Percentiles rank a stretch among this genome's conserved stretches.
Conservation (phyloP, 768 basidiomycete genomes). For the Boletus rufocinnamomeus region DNA sequence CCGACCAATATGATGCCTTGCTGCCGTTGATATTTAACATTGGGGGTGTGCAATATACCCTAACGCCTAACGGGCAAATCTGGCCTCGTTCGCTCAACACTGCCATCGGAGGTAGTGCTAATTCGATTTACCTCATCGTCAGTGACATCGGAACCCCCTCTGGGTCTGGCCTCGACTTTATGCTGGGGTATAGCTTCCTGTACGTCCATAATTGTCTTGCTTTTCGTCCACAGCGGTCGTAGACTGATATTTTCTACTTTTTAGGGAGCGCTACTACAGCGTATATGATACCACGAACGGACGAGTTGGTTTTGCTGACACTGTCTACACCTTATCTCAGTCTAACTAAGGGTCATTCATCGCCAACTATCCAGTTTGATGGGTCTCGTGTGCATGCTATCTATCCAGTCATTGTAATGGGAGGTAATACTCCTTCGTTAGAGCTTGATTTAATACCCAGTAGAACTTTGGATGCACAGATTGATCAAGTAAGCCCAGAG, state of each 20-base stretch:
- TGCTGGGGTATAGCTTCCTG: conserved; percentile 23
- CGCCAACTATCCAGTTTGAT: background rate
- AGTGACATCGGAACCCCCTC: conserved; percentile 13
- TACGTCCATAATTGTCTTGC: background rate
- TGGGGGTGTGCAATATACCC: conserved; percentile 8
- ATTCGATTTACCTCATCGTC: conserved; percentile 33
- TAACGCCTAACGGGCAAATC: conserved; percentile 34
- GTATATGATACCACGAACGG: conserved; percentile 43
- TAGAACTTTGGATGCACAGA: background rate
- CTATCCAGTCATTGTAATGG: background rate
- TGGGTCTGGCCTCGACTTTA: conserved; percentile 23
- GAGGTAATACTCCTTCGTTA: background rate
- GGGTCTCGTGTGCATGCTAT: no score
- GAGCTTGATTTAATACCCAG: background rate
- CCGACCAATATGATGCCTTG: conserved; percentile 24
- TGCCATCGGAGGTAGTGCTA: conserved; percentile 27
- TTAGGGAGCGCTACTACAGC: conserved; percentile 45
- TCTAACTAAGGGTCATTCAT: conserved; percentile 12
- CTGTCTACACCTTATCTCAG: conserved; percentile 31
- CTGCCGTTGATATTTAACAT: conserved; percentile 29
- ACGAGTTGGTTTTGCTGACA: conserved; percentile 44
- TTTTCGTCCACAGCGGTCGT: background rate
- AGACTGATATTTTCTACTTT: background rate
- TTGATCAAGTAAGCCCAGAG: no score
- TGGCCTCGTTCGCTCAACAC: conserved; percentile 39